Percentiles rank a stretch among this genome's conserved stretches.
These are phyloP conservation scores for Taiwanofungus camphoratus DNA, from an alignment of 1,284 basidiomycete genomes.

Conservation along the genomic window DNA sequence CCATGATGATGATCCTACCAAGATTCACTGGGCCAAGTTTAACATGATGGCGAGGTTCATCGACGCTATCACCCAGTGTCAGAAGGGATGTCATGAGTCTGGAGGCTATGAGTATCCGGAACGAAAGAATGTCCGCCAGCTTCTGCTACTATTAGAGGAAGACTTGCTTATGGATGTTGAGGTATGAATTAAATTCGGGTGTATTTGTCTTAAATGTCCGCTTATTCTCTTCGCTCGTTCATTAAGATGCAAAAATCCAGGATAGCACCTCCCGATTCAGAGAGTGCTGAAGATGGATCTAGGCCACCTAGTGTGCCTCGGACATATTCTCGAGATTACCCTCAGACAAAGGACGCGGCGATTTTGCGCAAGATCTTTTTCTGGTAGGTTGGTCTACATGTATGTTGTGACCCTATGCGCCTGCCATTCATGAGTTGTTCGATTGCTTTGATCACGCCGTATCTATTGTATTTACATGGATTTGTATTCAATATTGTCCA, in stretches of 20 bases:
- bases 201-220: background rate
- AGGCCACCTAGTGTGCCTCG: slow-evolving; percentile 13
- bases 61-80: slow-evolving; percentile 60
- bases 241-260: slow-evolving; percentile 55
- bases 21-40: slow-evolving; percentile 84
- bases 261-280: slow-evolving; percentile 30
- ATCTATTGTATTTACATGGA: slow-evolving; percentile 24
- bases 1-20: slow-evolving; percentile 49
- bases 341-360: slow-evolving; percentile 20
- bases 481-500: slow-evolving; percentile 23
- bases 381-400: slow-evolving; percentile 25
- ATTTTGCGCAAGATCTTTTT: slow-evolving; percentile 27
- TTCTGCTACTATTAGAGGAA: slow-evolving; percentile 41
- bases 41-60: slow-evolving; percentile 80
- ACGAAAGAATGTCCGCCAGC: slow-evolving; percentile 26
- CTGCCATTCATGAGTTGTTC: slow-evolving; percentile 2
- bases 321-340: slow-evolving; percentile 17
- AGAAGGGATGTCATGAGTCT: slow-evolving; percentile 59
- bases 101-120: slow-evolving; percentile 51
- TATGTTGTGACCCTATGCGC: background rate
- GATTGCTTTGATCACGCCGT: slow-evolving; percentile 21
- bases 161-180: slow-evolving; percentile 57
- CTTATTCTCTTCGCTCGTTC: slow-evolving; percentile 4
- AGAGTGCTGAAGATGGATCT: slow-evolving; percentile 17
- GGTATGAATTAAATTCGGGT: slow-evolving; percentile 32